Conservation (phyloP, 2,329 filamentous ascomycete species). For the Curvularia lunata region DNA sequence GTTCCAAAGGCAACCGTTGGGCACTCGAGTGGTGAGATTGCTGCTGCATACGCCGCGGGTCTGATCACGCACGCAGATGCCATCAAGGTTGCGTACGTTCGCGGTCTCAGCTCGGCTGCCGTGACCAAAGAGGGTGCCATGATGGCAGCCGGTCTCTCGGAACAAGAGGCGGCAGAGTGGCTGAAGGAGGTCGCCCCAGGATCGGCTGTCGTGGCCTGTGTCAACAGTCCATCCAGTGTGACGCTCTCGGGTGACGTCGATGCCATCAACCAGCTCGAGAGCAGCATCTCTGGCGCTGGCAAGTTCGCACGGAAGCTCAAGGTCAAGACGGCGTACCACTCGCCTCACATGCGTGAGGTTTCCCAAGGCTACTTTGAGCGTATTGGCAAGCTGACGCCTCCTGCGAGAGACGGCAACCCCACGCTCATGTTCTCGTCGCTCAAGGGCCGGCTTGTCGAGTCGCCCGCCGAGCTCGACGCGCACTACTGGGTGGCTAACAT, state of each 20-base stretch:
- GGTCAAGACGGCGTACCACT: background rate
- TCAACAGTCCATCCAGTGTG: slow-evolving; percentile 52
- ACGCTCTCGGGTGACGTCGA: slow-evolving; percentile 54
- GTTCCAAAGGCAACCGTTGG: too few species aligned
- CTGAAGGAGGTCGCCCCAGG: background rate
- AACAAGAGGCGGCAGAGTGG: background rate
- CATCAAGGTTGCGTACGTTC: background rate
- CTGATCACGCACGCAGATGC: background rate
- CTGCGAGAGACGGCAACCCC: too few species aligned
- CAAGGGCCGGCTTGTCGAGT: too few species aligned
- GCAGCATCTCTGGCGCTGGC: too few species aligned
- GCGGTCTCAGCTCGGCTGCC: background rate
- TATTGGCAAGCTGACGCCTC: background rate
- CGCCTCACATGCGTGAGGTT: background rate
- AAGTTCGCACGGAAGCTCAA: too few species aligned
- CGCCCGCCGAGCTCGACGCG: too few species aligned
- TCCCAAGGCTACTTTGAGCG: too few species aligned
- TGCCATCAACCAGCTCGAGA: too few species aligned
- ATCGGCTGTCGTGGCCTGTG: slow-evolving; percentile 27
- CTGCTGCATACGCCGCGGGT: background rate
- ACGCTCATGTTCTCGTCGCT: too few species aligned
- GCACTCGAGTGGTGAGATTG: background rate
- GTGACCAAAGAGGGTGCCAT: background rate
- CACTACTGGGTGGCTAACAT: too few species aligned
- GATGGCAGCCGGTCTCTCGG: background rate